Base-by-base conservation (phyloP, 163 green algal genomes). In the Scenedesmus sp. region DNA sequence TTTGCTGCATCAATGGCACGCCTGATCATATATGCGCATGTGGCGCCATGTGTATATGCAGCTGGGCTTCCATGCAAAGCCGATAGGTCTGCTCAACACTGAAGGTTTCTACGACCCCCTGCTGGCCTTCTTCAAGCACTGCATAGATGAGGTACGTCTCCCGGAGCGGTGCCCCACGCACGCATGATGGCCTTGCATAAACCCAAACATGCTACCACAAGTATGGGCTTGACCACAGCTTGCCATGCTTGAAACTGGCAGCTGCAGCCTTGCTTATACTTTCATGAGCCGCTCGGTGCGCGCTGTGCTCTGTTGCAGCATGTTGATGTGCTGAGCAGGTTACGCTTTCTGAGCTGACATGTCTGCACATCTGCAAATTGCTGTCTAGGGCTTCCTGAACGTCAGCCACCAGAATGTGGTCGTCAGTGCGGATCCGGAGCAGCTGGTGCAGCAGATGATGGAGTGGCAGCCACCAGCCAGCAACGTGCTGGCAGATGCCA, bases 71-170 rank as follows among this genome's bases (percentile, higher is more conserved):
- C 96, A 98, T 87, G 43, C 86, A 33, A 99, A 98, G 90, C 97
- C 96, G 10, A 95, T 99, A 26, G 97, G 93, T 16, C 40, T 99
- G 22, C 93, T 99, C 6, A 98, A 99, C 89, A 93, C 96, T 0
- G 46, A 93, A 9, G 96, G 97, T 42, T 99, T 97, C 90, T 99
- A 95, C 88, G 96, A 98, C 90, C 82, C 89, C 15, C 93, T 99
- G 51, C 93, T 99, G 4, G 56, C 83, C 0, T 99, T 99, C 85
- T 96, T 99, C n/a, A 91, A 97, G 53, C 92, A 96, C 33, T 93
- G 92, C 37, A 93, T 95, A 0, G 40, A 87, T 44, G 83, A 97
- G 92, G 96, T 94, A 24, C 53, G 51, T 0, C 3, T 37, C 10
- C 1, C 9, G 12, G 1, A 13, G 20, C 13, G 51, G 1, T 24